Percentiles rank a stretch among this genome's conserved stretches.
These are phyloP conservation scores for Septoria linicola DNA, from an alignment of 2,329 filamentous ascomycete genomes.

Conservation along the genomic window DNA sequence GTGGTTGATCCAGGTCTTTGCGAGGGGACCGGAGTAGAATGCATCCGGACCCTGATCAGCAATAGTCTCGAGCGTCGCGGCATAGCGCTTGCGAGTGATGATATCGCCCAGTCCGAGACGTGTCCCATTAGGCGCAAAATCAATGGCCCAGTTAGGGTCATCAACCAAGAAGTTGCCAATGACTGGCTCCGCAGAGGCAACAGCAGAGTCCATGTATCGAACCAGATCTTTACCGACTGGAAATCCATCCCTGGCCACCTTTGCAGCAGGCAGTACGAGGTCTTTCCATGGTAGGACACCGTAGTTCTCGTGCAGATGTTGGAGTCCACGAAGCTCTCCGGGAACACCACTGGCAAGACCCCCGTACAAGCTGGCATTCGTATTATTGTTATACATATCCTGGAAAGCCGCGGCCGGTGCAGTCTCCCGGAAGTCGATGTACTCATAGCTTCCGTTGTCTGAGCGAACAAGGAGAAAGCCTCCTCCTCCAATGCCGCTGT, in stretches of 20 bases:
- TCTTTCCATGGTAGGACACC: constrained; percentile 57
- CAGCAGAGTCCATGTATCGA: constrained; percentile 64
- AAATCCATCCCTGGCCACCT: constrained; percentile 73
- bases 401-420: constrained; percentile 78
- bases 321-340: constrained; percentile 73
- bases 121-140: constrained; percentile 83
- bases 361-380: constrained; percentile 59
- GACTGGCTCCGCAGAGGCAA: constrained; percentile 40
- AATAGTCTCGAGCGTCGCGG: constrained; percentile 74
- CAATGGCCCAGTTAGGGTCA: constrained; percentile 77
- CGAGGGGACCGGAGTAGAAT: constrained; percentile 72
- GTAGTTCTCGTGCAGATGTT: constrained; percentile 72
- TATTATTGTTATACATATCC: constrained; percentile 80
- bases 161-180: constrained; percentile 65
- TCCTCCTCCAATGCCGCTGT: constrained; percentile 75
- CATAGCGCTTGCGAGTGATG: constrained; percentile 79
- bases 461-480: constrained; percentile 61
- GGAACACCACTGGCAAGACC: constrained; percentile 59
- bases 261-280: constrained; percentile 71
- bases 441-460: constrained; percentile 73
- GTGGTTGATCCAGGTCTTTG: constrained; percentile 69
- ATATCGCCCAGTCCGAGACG: constrained; percentile 69
- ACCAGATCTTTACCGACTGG: constrained; percentile 70
- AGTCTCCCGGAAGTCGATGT: constrained; percentile 85
- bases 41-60: constrained; percentile 68